Percentiles rank a stretch among this genome's conserved stretches.
Evolutionary conservation across 305 asterid genomes (phyloP).

Genomic region (Andrographis paniculata): DNA sequence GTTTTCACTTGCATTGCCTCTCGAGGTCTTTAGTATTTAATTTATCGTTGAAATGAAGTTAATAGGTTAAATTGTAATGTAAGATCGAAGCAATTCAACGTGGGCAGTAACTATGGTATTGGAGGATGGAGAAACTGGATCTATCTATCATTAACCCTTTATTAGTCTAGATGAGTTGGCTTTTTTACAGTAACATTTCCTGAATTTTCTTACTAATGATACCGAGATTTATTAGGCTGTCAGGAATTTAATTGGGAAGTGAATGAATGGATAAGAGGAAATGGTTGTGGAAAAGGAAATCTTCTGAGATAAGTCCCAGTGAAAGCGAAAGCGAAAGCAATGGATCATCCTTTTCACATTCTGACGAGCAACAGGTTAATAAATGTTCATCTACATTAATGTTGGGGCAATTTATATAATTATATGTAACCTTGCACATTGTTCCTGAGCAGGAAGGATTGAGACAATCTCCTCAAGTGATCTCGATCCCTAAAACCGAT

Average conservation of each 20-base stretch:
- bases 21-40: no score
- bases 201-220: no score
- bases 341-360: slow-evolving; percentile 53
- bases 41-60: no score
- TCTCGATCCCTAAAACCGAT: slow-evolving; percentile 17
- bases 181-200: no score
- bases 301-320: slow-evolving; percentile 65
- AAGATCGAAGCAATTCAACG: no score
- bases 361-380: slow-evolving; percentile 60
- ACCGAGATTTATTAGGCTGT: no score
- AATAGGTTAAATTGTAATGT: no score
- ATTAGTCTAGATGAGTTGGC: no score
- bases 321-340: slow-evolving; percentile 76
- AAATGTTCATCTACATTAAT: neutral
- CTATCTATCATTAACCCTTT: no score
- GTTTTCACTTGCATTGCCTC: no score
- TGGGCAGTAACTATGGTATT: no score
- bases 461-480: slow-evolving; percentile 33
- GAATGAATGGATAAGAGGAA: slow-evolving; percentile 73
- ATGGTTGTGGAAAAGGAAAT: slow-evolving; percentile 70
- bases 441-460: slow-evolving; percentile 38
- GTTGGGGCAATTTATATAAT: neutral
- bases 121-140: no score
- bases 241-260: slow-evolving; percentile 11
- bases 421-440: neutral